Evolutionary conservation across 352 stramenopile genomes (phyloP), one percentile per base, ranked within the genome.

Genomic region (Pythium vanterpoolii): DNA sequence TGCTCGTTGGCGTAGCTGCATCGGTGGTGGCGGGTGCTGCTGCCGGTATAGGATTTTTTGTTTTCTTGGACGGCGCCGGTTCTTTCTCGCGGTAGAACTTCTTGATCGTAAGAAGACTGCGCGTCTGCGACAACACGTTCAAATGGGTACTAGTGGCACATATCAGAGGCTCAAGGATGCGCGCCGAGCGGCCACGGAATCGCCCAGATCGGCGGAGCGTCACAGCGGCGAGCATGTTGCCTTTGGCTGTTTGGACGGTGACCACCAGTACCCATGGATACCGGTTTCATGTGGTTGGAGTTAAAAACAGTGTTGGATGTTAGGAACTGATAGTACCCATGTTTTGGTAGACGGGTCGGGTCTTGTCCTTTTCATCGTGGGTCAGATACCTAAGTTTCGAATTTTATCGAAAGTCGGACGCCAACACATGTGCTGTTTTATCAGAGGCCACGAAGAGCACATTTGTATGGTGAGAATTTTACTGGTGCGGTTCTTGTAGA

Each of bases 71-170:
- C 24, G 40, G 5, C 11, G 50, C 3, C 30, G 45, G 7, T 14
- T 57, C 34, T 68, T 62, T 43, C 49, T 58, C 16, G 52, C 63
- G 28, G 58, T 70, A 60, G 49, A 74, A 79, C 56, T 77, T 79
- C 55, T 84, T 81, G 44, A 84, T 79, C 23, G 68, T 84, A 31
- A 84, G 50, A 3, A 76, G 7, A 26, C 64, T 59, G 24, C 74
- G 64, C 16, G 59, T 28, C 31, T 76, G 73, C 24, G 51, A 44
- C 4, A 19, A n/a, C n/a, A n/a, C n/a, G n/a, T n/a, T 24, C 30
- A 39, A 24, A 1, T 28, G 8, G 21, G n/a, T 28, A n/a, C 10
- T 21, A 7, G 6, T 3, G 11, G 55, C 18, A 4, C 21, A 13
- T n/a, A 26, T 45, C 24, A 43, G 21, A 3, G 40, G 36, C 28